Percentiles rank a stretch among this genome's conserved stretches.
phyloP scores from a whole-genome alignment of 1,284 basidiomycete genomes.

The Tausonia pullulans region DNA sequence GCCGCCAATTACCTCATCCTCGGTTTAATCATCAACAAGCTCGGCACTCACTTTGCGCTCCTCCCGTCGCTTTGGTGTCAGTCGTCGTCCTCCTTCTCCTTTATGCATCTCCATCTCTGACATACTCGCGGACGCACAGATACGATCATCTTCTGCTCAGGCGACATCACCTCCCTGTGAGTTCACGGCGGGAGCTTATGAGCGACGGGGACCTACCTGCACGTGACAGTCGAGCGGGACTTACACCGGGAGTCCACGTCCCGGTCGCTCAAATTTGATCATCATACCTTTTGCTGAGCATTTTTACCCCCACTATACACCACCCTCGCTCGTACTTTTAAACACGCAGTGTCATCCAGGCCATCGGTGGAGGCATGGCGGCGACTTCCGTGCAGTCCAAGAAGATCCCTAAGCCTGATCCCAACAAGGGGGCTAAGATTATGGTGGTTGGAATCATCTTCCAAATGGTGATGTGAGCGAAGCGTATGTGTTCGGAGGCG shows the following conservation, averaged over 20 bases:
- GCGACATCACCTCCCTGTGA: constrained; percentile 26
- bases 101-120: too few relatives aligned
- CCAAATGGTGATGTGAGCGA: constrained; percentile 27
- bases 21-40: constrained; percentile 18
- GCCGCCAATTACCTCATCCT: constrained; percentile 28
- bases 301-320: too few relatives aligned
- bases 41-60: constrained; percentile 15
- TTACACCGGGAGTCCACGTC: too few relatives aligned
- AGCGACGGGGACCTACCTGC: too few relatives aligned
- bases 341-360: constrained; percentile 24
- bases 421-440: constrained; percentile 25
- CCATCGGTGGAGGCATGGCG: constrained; percentile 28
- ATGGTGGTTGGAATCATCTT: constrained; percentile 28
- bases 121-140: not conserved
- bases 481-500: constrained; percentile 5
- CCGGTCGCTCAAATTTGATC: too few relatives aligned
- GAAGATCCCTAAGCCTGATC: constrained; percentile 8
- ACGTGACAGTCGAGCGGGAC: too few relatives aligned
- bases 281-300: too few relatives aligned
- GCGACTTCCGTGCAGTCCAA: constrained; percentile 18
- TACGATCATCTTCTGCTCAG: constrained; percentile 26
- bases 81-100: too few relatives aligned
- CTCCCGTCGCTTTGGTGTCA: constrained; percentile 10
- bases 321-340: too few relatives aligned
- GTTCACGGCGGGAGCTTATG: too few relatives aligned